These are phyloP conservation scores for Neoboletus magnificus DNA, from an alignment of 768 basidiomycete species.

Conservation along the genomic window DNA sequence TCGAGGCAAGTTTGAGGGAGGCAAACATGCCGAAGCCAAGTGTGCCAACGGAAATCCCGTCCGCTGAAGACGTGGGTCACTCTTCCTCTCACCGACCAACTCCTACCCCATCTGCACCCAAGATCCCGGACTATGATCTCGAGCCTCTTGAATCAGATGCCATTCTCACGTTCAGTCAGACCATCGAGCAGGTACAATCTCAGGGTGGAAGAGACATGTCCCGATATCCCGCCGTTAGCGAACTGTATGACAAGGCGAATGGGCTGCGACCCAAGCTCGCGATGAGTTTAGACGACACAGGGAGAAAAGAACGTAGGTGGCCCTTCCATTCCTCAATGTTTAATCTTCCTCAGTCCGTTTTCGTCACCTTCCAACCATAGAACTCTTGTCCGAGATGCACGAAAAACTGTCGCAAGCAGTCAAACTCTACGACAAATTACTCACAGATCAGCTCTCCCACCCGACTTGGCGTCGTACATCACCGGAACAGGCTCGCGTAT, in stretches of 20 bases:
- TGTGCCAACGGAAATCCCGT: slow-evolving; percentile 63
- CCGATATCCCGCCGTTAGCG: slow-evolving; percentile 79
- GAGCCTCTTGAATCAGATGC: slow-evolving; percentile 78
- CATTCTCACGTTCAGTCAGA: slow-evolving; percentile 88
- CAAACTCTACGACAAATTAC: slow-evolving; percentile 82
- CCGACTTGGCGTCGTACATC: slow-evolving; percentile 55
- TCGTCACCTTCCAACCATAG: slow-evolving; percentile 35
- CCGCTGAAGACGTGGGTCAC: slow-evolving; percentile 48
- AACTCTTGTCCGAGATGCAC: slow-evolving; percentile 90
- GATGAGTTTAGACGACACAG: slow-evolving; percentile 79
- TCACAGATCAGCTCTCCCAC: slow-evolving; percentile 78
- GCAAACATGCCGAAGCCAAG: slow-evolving; percentile 74
- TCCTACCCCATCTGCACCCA: slow-evolving; percentile 40
- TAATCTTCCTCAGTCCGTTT: neutral
- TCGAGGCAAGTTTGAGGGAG: slow-evolving; percentile 92
- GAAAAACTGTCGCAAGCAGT: slow-evolving; percentile 91
- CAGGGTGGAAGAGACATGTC: slow-evolving; percentile 77
- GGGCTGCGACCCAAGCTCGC: slow-evolving; percentile 77
- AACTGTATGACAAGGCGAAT: slow-evolving; percentile 81
- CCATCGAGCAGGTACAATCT: slow-evolving; percentile 77
- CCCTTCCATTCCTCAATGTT: neutral
- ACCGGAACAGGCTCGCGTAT: slow-evolving; percentile 15
- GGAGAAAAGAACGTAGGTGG: slow-evolving; percentile 76
- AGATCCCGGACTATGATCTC: slow-evolving; percentile 76
- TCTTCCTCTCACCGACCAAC: slow-evolving; percentile 46